Evolutionary conservation across 1,284 basidiomycete species (phyloP), one percentile per base, ranked within the genome.

Genomic region (Inonotus hispidus): DNA sequence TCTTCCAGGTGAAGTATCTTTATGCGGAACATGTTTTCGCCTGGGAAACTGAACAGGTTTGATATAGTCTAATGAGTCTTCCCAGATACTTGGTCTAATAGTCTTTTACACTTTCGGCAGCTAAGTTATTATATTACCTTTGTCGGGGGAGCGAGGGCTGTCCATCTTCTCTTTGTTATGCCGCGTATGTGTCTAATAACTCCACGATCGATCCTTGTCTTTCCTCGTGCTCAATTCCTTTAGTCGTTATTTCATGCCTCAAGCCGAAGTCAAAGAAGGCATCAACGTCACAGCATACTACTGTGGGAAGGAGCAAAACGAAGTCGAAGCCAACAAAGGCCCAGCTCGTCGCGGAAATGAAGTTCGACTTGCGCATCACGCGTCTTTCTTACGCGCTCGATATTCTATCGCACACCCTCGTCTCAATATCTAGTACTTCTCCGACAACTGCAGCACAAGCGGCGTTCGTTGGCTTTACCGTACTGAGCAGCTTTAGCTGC

Each of bases 71-170:
- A 25, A 27, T 21, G 50, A 23, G 10, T 19, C 43, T 10, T 11
- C 2, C 56, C 1, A 58, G 14, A 52, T 16, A 62, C 56, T 55
- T 39, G 50, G 35, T 53, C 43, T 53, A 27, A 53, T 32, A 27
- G 32, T 59, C 29, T 43, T 56, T 35, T 16, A 46, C 45, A 46
- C 58, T 49, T 29, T 27, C 50, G 52, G 6, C 56, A 85, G 76
- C 71, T 88, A 47, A 85, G 86, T 45, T 85, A 86, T 63, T 88
- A 83, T 66, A 79, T 89, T 65, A 82, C 82, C 0, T 71, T 80
- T 57, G 73, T 82, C 66, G 80, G 81, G 25, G 73, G 74, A 45
- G 68, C 76, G 25, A 78, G 87, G 7, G 82, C 82, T 3, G 58
- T 79, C 37, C 72, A 82, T 54, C 74, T 87, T 2, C 74, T 89